phyloP scores from a whole-genome alignment of 2,329 filamentous ascomycete species.

The Penicillium nordicum region DNA sequence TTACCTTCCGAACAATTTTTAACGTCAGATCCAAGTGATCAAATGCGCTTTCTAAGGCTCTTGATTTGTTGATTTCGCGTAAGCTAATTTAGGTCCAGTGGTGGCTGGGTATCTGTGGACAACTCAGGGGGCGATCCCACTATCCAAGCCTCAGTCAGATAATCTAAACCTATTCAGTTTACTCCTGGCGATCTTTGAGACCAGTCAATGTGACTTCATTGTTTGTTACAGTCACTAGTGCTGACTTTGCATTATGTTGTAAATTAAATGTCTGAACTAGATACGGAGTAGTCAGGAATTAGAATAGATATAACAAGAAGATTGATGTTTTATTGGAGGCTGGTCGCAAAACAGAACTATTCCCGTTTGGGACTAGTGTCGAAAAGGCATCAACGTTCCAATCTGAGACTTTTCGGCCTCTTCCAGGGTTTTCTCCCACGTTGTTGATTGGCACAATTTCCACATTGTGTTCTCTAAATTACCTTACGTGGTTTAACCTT shows the following conservation, averaged over 20 bases:
- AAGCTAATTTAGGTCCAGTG: background rate
- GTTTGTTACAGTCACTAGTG: background rate
- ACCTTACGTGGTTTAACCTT: background rate
- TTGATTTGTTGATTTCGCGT: background rate
- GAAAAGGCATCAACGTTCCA: background rate
- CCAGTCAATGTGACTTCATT: background rate
- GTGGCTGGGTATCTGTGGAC: background rate
- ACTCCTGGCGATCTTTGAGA: background rate
- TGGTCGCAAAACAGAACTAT: background rate
- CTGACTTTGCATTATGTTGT: background rate
- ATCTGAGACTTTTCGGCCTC: background rate
- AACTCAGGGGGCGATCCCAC: background rate
- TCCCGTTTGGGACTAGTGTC: background rate
- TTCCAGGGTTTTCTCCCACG: background rate
- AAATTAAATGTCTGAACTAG: no score
- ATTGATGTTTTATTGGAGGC: background rate
- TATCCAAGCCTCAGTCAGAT: conserved; percentile 1
- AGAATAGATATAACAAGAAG: no score
- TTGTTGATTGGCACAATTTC: background rate
- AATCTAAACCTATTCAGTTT: background rate
- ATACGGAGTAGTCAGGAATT: no score
- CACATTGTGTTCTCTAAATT: background rate
- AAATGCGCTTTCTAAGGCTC: background rate
- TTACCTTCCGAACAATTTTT: background rate
- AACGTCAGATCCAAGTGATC: conserved; percentile 1